Conservation (phyloP, 768 basidiomycete genomes). For the Fomitopsis serialis region DNA sequence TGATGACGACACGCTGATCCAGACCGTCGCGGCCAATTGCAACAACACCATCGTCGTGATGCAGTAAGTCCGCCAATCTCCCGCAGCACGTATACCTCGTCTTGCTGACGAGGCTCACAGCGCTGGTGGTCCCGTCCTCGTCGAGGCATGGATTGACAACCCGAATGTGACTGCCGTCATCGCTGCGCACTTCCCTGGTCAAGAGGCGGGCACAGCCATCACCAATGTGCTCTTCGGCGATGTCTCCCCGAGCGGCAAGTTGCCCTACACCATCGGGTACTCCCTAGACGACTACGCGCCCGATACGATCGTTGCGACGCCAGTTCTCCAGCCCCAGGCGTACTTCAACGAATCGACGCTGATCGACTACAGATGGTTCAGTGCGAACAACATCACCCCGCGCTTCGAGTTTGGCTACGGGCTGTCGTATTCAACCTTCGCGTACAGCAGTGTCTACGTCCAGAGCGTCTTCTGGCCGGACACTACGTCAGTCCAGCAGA, state of each 20-base stretch:
- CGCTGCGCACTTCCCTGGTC: slow-evolving; percentile 40
- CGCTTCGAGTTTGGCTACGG: slow-evolving; percentile 89
- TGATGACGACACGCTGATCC: slow-evolving; percentile 34
- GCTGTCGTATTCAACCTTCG: slow-evolving; percentile 76
- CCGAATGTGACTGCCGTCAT: slow-evolving; percentile 57
- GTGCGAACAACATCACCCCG: slow-evolving; percentile 58
- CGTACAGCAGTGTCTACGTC: slow-evolving; percentile 57
- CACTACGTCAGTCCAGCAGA: slow-evolving; percentile 19
- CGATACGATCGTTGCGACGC: slow-evolving; percentile 37
- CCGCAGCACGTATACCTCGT: background rate
- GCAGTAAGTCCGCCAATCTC: slow-evolving; percentile 31
- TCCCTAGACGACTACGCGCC: slow-evolving; percentile 37
- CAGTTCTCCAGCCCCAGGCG: slow-evolving; percentile 11
- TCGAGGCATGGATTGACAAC: slow-evolving; percentile 70
- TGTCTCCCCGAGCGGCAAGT: slow-evolving; percentile 66
- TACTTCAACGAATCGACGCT: slow-evolving; percentile 50
- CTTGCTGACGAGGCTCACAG: slow-evolving; percentile 16
- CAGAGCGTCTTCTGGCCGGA: slow-evolving; percentile 31
- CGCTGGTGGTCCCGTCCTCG: slow-evolving; percentile 58
- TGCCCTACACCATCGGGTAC: slow-evolving; percentile 76
- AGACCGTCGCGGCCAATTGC: slow-evolving; percentile 58
- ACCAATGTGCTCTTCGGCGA: slow-evolving; percentile 74
- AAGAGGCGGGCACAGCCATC: slow-evolving; percentile 71
- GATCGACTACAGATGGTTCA: slow-evolving; percentile 34
- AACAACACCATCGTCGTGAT: slow-evolving; percentile 78